Evolutionary conservation across 2,329 filamentous ascomycete species (phyloP), one percentile per base, ranked within the genome.

Genomic region (Elsinoe ampelina): DNA sequence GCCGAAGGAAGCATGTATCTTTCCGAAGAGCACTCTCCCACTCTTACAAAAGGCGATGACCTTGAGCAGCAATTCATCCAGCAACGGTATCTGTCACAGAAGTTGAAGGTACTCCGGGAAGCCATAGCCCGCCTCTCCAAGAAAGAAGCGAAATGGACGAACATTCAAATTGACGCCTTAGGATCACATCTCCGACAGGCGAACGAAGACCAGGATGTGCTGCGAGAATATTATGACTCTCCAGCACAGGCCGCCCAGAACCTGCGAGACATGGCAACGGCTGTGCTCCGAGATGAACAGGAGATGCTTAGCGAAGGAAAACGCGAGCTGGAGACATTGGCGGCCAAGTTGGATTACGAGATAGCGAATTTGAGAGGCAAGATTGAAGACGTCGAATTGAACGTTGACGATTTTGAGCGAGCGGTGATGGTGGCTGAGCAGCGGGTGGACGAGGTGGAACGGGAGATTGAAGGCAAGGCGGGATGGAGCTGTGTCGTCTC

Each of bases 291-390:
- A 0, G 81, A 85, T 48, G 87, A 95, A 70, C 81, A 84, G 39
- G 77, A 78, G 19, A 77, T 80, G 54, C 74, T 95, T 36, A 81
- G 80, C 3, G 88, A 93, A 66, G 79, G 80, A 13, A 76, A 90
- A 59, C 86, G 86, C 68, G 87, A 93, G 61, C 77, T 96, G 12
- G 90, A 95, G 68, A 80, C 86, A 19, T 75, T 95, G 38, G 83
- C 86, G 2, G 89, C 89, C 17, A 91, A 91, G 70, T 77, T 97
- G 57, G 91, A 97, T 65, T 97, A 97, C 70, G 92, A 96, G 74
- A 85, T 96, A 60, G 82, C 86, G 59, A 83, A 84, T 13, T 75
- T 97, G n/a, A 78, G 83, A 50, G 83, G 84, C 48, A 89, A 89
- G 64, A 85, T 95, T 8, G 80, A 87, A 64, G 92, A 97, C 66